These are phyloP conservation scores for Metarhizium guizhouense DNA, from an alignment of 2,329 filamentous ascomycete genomes.

Conservation along the genomic window DNA sequence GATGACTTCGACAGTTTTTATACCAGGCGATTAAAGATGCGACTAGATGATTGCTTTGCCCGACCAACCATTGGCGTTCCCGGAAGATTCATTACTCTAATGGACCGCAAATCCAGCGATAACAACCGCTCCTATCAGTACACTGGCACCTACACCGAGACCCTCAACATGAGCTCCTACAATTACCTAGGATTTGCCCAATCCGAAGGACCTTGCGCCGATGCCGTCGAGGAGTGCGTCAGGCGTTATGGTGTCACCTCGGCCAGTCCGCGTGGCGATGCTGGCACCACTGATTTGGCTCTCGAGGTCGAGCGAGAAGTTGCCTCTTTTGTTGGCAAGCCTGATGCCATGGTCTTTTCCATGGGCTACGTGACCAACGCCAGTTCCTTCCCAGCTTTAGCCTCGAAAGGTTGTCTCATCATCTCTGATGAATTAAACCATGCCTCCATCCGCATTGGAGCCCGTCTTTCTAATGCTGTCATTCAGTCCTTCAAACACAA, in stretches of 20 bases:
- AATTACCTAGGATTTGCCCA: conserved; percentile 98
- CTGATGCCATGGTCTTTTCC: conserved; percentile 91
- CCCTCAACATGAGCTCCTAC: conserved; percentile 97
- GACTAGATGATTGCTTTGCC: conserved; percentile 95
- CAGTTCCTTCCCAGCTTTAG: conserved; percentile 82
- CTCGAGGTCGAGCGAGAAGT: conserved; percentile 84
- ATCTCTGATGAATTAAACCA: conserved; percentile 98
- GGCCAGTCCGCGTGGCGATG: conserved; percentile 73
- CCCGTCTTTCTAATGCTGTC: conserved; percentile 86
- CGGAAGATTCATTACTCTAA: conserved; percentile 83
- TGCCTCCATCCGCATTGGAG: conserved; percentile 91
- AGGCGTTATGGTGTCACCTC: conserved; percentile 78
- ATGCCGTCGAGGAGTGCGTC: conserved; percentile 79
- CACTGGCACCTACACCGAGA: conserved; percentile 86
- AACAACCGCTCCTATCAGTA: conserved; percentile 86
- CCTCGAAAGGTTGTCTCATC: conserved; percentile 86
- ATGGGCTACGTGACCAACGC: conserved; percentile 99
- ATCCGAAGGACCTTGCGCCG: conserved; percentile 91
- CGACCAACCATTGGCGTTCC: conserved; percentile 88
- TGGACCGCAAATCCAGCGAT: conserved; percentile 85
- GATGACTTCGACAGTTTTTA: conserved; percentile 99
- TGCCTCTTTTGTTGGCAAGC: conserved; percentile 88
- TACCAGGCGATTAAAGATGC: conserved; percentile 80
- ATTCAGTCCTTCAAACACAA: conserved; percentile 98
- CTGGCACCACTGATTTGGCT: conserved; percentile 79